Conservation (phyloP, 2,329 filamentous ascomycete genomes). For the Aspergillus pseudoviridinutans region DNA sequence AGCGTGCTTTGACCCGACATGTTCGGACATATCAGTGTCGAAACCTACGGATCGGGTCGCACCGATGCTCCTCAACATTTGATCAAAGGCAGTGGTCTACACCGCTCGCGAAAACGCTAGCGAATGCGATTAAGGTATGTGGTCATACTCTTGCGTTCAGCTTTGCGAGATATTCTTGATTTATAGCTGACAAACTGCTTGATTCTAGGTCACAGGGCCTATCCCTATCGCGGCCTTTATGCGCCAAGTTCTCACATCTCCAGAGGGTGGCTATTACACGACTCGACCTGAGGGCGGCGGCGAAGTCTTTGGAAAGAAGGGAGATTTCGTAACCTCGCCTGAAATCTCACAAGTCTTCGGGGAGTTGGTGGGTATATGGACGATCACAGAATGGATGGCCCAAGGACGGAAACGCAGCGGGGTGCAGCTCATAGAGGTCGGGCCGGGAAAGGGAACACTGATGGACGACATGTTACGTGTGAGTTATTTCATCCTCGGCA, state of each 20-base stretch:
- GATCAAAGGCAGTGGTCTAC: constrained; percentile 75
- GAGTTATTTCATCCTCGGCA: constrained; percentile 33
- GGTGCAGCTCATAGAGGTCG: constrained; percentile 88
- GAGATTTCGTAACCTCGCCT: constrained; percentile 94
- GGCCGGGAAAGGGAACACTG: constrained; percentile 86
- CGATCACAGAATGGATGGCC: constrained; percentile 92
- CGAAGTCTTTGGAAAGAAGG: constrained; percentile 88
- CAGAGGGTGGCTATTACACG: constrained; percentile 91
- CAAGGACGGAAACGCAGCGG: constrained; percentile 71
- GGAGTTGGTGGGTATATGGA: constrained; percentile 90
- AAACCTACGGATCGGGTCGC: constrained; percentile 11
- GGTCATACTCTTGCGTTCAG: not conserved
- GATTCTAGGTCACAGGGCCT: constrained; percentile 73
- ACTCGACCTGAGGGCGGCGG: constrained; percentile 62
- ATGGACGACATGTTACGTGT: constrained; percentile 96
- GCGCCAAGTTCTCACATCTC: constrained; percentile 95
- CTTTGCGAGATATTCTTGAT: not conserved
- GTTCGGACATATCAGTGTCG: constrained; percentile 18
- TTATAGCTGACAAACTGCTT: constrained; percentile 2
- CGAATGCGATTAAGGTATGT: constrained; percentile 76
- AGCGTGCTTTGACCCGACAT: constrained; percentile 25
- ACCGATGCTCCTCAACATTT: constrained; percentile 33
- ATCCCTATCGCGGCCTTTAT: constrained; percentile 92
- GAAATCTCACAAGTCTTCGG: constrained; percentile 98
- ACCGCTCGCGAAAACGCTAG: constrained; percentile 80